Percentiles rank a stretch among this genome's conserved stretches.
Conservation (phyloP, 148 eudicot species). For the Tetragonia tetragonoides region DNA sequence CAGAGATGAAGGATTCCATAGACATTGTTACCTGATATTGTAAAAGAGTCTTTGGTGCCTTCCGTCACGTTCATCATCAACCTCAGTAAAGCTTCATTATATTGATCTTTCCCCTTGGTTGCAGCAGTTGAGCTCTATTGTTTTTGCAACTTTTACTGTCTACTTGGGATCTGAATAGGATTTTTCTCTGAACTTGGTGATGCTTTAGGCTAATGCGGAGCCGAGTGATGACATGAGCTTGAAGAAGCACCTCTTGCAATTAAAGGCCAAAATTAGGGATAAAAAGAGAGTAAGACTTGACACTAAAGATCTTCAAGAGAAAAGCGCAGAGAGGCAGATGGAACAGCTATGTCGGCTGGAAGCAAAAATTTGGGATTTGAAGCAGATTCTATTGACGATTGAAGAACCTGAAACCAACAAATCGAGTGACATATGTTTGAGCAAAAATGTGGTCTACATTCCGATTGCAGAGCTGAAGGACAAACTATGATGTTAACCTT, state of each 20-base stretch:
- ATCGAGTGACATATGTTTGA: conserved; percentile 15
- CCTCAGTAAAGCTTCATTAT: not conserved
- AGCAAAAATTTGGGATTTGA: conserved; percentile 50
- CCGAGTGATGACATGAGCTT: conserved; percentile 55
- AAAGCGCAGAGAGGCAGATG: conserved; percentile 54
- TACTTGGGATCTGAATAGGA: not conserved
- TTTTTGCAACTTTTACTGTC: not conserved
- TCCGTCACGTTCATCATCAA: not conserved
- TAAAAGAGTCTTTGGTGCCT: not conserved
- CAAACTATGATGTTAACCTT: conserved; percentile 33
- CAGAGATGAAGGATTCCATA: not conserved
- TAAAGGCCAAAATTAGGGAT: conserved; percentile 27
- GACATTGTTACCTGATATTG: not conserved
- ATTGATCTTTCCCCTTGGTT: not conserved
- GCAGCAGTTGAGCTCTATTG: not conserved
- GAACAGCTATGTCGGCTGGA: conserved; percentile 56
- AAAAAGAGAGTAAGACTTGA: conserved; percentile 12
- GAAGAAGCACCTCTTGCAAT: conserved; percentile 39
- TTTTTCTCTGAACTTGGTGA: not conserved
- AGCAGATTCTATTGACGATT: conserved; percentile 38
- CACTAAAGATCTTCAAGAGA: conserved; percentile 15
- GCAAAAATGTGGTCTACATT: conserved; percentile 38
- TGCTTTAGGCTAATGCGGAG: conserved; percentile 37
- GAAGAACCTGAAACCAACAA: conserved; percentile 28
- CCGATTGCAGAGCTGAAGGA: conserved; percentile 69